phyloP scores from a whole-genome alignment of 129 eudicot species.

The Helianthus annuus region DNA sequence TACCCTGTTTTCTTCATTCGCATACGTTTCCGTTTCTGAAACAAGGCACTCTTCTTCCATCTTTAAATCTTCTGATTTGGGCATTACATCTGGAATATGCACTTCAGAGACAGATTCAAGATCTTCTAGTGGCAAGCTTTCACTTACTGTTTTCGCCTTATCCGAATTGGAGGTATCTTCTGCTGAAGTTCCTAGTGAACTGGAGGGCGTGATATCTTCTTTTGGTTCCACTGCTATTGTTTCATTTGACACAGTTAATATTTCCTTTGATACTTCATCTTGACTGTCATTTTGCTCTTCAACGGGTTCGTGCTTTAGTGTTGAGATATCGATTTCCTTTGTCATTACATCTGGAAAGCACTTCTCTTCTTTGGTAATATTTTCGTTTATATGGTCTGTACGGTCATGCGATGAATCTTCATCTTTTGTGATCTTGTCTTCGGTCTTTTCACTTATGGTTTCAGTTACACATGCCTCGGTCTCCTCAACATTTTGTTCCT shows the following conservation, averaged over 20 bases:
- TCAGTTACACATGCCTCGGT: slow-evolving; percentile 19
- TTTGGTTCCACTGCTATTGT: slow-evolving; percentile 30
- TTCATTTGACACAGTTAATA: slow-evolving; percentile 23
- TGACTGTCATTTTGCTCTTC: slow-evolving; percentile 21
- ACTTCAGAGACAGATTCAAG: slow-evolving; percentile 25
- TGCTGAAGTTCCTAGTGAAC: slow-evolving; percentile 22
- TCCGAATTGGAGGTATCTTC: slow-evolving; percentile 15
- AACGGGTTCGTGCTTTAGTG: slow-evolving; percentile 21
- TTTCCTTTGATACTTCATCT: slow-evolving; percentile 32
- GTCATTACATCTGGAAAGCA: slow-evolving; percentile 17
- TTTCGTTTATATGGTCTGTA: slow-evolving; percentile 17
- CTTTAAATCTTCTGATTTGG: slow-evolving; percentile 25
- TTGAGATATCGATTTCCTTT: slow-evolving; percentile 30
- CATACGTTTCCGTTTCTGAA: slow-evolving; percentile 19
- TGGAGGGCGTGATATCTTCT: slow-evolving; percentile 27
- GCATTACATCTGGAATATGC: slow-evolving; percentile 15
- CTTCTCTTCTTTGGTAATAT: slow-evolving; percentile 17
- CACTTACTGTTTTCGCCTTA: slow-evolving; percentile 21
- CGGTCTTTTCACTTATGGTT: slow-evolving; percentile 23
- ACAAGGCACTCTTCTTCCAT: slow-evolving; percentile 18
- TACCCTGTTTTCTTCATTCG: slow-evolving; percentile 28
- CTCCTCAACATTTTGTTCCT: slow-evolving; percentile 20
- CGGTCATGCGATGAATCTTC: slow-evolving; percentile 26
- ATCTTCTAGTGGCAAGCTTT: slow-evolving; percentile 16
- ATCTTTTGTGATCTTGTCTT: slow-evolving; percentile 24